phyloP scores from a whole-genome alignment of 306 rosid genomes.

The Prinsepia uniflora region DNA sequence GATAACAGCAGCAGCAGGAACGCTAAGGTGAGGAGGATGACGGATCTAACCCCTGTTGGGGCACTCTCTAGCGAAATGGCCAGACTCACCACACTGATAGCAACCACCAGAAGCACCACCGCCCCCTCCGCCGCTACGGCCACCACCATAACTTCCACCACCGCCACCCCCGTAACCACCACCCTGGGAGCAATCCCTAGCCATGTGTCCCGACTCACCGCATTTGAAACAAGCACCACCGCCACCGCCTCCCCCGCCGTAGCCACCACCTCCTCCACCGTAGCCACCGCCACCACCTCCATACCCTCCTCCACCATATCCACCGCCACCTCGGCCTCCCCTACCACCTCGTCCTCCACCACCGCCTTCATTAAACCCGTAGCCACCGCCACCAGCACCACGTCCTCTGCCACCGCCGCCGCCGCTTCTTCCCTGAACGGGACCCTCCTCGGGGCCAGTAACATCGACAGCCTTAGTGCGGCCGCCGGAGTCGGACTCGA shows the following conservation, averaged over 20 bases:
- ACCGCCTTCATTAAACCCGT: conserved; percentile 17
- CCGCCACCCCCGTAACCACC: conserved; percentile 26
- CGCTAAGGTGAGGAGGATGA: neutral
- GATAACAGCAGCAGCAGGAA: neutral
- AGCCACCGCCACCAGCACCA: conserved; percentile 27
- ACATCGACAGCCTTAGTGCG: conserved; percentile 87
- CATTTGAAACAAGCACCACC: conserved; percentile 50
- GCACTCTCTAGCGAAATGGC: conserved; percentile 65
- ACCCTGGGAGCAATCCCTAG: conserved; percentile 42
- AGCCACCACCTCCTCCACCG: conserved; percentile 37
- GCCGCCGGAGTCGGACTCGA: conserved; percentile 56
- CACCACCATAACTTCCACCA: conserved; percentile 30
- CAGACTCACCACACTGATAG: conserved; percentile 49
- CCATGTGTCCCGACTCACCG: conserved; percentile 45
- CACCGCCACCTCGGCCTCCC: conserved; percentile 18
- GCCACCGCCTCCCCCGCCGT: conserved; percentile 25
- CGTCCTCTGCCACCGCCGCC: conserved; percentile 36
- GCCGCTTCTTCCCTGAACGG: conserved; percentile 61
- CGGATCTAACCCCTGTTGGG: conserved; percentile 13
- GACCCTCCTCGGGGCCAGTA: conserved; percentile 55
- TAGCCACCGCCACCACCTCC: conserved; percentile 28
- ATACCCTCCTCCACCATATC: conserved; percentile 15
- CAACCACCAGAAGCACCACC: conserved; percentile 36
- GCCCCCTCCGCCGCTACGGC: conserved; percentile 37
- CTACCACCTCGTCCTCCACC: conserved; percentile 17